A percentile compares a stretch with the other conserved stretches of the same genome.
phyloP scores from a whole-genome alignment of 108 stramenopile genomes.

The Skeletonema costatum region DNA sequence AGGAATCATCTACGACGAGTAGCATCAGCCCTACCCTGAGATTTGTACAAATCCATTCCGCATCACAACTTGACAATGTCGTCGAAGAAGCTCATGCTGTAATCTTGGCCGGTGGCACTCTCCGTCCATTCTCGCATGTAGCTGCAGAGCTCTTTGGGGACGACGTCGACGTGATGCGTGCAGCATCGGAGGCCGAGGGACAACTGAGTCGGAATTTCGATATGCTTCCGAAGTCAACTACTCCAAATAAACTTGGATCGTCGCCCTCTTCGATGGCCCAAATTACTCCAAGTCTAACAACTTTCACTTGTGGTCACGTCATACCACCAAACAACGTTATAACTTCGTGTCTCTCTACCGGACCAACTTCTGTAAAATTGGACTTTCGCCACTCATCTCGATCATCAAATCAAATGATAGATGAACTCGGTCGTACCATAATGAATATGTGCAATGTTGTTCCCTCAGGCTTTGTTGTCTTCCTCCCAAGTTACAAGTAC shows the following conservation, averaged over 20 bases:
- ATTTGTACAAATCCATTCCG: conserved; percentile 91
- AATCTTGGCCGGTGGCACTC: conserved; percentile 96
- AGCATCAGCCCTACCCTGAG: conserved; percentile 42
- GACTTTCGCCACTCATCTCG: conserved; percentile 86
- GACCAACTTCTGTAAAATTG: conserved; percentile 59
- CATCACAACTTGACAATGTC: conserved; percentile 76
- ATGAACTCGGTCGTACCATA: conserved; percentile 86
- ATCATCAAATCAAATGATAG: conserved; percentile 51
- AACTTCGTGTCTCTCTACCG: conserved; percentile 30
- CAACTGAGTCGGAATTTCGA: conserved; percentile 23
- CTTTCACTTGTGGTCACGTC: conserved; percentile 97
- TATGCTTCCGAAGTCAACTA: neutral
- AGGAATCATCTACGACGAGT: conserved; percentile 10
- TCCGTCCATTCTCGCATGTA: conserved; percentile 90
- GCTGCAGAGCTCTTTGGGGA: conserved; percentile 86
- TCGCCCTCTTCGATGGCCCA: conserved; percentile 26
- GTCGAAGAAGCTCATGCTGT: conserved; percentile 87
- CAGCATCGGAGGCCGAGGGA: conserved; percentile 51
- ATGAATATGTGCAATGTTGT: conserved; percentile 65
- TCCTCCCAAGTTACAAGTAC: conserved; percentile 93
- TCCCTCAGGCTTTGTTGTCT: conserved; percentile 94
- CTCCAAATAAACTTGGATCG: neutral
- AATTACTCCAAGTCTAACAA: conserved; percentile 49
- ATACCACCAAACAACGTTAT: conserved; percentile 75
- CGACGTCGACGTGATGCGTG: conserved; percentile 37